Base-by-base conservation (phyloP, 2,329 filamentous ascomycete genomes). In the Cladosporium sphaerospermum region DNA sequence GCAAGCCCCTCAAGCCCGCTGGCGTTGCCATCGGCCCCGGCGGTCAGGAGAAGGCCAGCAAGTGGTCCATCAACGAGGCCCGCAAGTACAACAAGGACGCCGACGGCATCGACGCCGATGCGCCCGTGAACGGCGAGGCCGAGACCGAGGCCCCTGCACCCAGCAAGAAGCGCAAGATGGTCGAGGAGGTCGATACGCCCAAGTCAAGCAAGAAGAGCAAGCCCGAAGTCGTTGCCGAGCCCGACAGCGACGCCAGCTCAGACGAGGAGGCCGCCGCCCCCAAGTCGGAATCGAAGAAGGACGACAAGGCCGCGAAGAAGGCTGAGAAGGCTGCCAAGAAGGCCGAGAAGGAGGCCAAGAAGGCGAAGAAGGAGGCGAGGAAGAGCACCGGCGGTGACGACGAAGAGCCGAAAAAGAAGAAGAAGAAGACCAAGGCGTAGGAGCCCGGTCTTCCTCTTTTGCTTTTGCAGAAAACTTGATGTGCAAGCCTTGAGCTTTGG, bases 1-100 rank as follows among this genome's bases (percentile, higher is more conserved):
- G 91, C 72, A 96, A 95, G 79, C 88, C 92, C 13, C 75, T 93
- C 31, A 82, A 89, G 62, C 82, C 88, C 59, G 85, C 86, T 71
- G 86, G 87, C 60, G 79, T 86, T 57, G 80, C 82, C 55, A 86
- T 92, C 59, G 87, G 80, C 28, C 88, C 88, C 52, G 86, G 87
- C 62, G 87, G 87, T 56, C 80, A 84, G 60, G 73, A 75, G 40
- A 74, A 79, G 31, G 75, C 80, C 61, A 83, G 84, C 63, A 95
- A 95, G 73, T 95, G 89, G 80, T 88, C 91, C 59, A 79, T 99
- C 66, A 95, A 95, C 75, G 89, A 96, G 71, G 87, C 88, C 9
- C 82, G 89, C 68, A 93, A 92, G 73, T 99, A 99, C 79, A 97
- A 97, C 71, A 80, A 83, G 45, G 91, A 97, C 67, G 93, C 89